phyloP scores from a whole-genome alignment of 1,284 basidiomycete genomes.

The Moesziomyces parantarcticus region DNA sequence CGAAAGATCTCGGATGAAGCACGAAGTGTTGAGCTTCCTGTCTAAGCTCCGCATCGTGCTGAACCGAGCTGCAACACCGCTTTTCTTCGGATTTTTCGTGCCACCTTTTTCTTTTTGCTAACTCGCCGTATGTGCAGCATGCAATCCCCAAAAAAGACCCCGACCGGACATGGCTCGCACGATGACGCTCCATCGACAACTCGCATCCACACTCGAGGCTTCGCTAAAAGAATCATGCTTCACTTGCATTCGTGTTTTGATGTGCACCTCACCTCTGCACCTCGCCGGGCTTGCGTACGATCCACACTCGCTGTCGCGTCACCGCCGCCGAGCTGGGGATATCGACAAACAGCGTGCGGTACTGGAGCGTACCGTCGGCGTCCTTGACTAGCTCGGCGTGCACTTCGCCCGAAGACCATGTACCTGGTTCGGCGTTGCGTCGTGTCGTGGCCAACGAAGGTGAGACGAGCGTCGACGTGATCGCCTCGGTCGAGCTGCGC shows the following conservation, averaged over 20 bases:
- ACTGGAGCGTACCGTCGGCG: constrained; percentile 56
- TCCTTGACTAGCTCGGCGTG: constrained; percentile 61
- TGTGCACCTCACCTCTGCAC: constrained; percentile 34
- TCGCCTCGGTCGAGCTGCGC: constrained; percentile 35
- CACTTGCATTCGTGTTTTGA: too few species aligned
- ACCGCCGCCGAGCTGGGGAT: constrained; percentile 53
- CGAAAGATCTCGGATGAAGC: too few species aligned
- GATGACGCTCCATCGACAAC: too few species aligned
- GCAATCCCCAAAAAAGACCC: background rate
- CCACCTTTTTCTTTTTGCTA: background rate
- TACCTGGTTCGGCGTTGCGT: constrained; percentile 43
- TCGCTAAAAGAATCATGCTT: too few species aligned
- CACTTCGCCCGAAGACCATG: constrained; percentile 59
- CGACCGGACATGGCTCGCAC: background rate
- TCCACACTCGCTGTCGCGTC: constrained; percentile 49
- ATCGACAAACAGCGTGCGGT: constrained; percentile 55
- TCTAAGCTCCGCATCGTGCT: background rate
- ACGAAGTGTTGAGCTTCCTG: too few species aligned
- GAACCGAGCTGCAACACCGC: background rate
- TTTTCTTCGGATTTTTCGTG: background rate
- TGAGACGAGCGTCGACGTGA: constrained; percentile 23
- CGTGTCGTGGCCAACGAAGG: constrained; percentile 14
- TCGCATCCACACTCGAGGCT: too few species aligned
- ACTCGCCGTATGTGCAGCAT: background rate
- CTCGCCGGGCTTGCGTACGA: constrained; percentile 48